Evolutionary conservation across 208 protist species (phyloP), one percentile per base, ranked within the genome.

Genomic region (Leishmania arabica): DNA sequence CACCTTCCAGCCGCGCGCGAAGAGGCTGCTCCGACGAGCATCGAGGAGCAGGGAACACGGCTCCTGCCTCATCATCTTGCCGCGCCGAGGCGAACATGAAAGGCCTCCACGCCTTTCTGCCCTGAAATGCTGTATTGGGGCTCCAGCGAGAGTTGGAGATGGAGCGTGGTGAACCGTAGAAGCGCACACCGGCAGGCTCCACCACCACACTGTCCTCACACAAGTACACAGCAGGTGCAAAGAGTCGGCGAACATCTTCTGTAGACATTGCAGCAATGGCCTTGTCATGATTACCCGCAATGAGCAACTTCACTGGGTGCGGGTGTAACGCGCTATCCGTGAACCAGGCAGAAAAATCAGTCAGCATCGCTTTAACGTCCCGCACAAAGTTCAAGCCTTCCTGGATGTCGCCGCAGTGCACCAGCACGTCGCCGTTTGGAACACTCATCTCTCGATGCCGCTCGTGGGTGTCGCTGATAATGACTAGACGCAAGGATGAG

Each of bases 231-330:
- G 89, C 89, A 1, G 91, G 91, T 6, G 69, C 75, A 9, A 90
- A 88, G 72, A 93, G 86, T 13, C 27, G 13, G 1, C 84, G 78
- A 19, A 92, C 84, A 21, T 34, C 82, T 17, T 85, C 84, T 40
- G 58, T 54, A 9, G 62, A 72, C 83, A 89, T 80, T 24, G 77
- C 62, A 34, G 79, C 76, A 9, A 95, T 73, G 2, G 72, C 64
- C 15, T 72, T 86, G 75, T 97, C 96, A 82, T 97, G 94, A 79
- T 98, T 98, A 27, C 96, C 96, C 0, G 82, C 93, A 51, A 98
- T 95, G 60, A 96, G 64, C 27, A 98, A 76, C 82, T 98, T 98
- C 47, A 95, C 89, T 2, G 84, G 69, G 77, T 97, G 93, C 17
- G 96, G 94, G 51, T 93, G 95, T 11, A 86, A 69, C 47, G 58